Evolutionary conservation across 768 basidiomycete genomes (phyloP).

Genomic region (Lactarius tabidus): DNA sequence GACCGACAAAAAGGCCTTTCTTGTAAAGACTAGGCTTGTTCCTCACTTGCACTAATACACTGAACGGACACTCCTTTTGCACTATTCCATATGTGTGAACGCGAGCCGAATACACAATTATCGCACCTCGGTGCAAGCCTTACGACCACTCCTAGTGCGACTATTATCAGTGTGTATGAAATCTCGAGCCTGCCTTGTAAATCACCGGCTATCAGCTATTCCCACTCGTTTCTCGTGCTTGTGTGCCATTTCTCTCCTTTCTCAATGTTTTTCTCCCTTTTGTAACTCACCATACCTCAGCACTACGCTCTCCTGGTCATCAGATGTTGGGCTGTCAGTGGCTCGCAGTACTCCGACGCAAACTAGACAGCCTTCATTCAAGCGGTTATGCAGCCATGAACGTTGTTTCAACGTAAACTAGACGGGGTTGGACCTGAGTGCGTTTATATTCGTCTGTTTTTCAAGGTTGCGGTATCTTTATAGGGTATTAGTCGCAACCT

Average conservation of each 20-base stretch:
- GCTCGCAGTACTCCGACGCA: constrained; percentile 47
- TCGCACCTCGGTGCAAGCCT: no score
- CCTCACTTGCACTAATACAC: no score
- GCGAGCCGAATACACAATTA: no score
- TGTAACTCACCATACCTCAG: constrained; percentile 34
- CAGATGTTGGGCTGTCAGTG: constrained; percentile 65
- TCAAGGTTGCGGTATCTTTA: background rate
- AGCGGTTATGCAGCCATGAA: constrained; percentile 50
- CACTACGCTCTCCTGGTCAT: constrained; percentile 51
- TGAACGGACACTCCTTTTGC: no score
- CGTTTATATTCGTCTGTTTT: constrained; percentile 5
- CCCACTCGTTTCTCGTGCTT: no score
- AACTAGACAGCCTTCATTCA: constrained; percentile 62
- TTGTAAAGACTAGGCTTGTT: no score
- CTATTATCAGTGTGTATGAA: no score
- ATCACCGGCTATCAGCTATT: no score
- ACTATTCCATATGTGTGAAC: no score
- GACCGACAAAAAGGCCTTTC: background rate
- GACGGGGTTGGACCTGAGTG: constrained; percentile 51
- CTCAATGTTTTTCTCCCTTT: constrained; percentile 24
- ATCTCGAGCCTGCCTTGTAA: no score
- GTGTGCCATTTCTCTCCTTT: no score
- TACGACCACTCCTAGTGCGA: no score
- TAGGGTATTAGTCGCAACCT: constrained; percentile 71
- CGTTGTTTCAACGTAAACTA: constrained; percentile 48